Evolutionary conservation across 2,329 filamentous ascomycete genomes (phyloP).

Genomic region (Westerdykella aurantiaca): DNA sequence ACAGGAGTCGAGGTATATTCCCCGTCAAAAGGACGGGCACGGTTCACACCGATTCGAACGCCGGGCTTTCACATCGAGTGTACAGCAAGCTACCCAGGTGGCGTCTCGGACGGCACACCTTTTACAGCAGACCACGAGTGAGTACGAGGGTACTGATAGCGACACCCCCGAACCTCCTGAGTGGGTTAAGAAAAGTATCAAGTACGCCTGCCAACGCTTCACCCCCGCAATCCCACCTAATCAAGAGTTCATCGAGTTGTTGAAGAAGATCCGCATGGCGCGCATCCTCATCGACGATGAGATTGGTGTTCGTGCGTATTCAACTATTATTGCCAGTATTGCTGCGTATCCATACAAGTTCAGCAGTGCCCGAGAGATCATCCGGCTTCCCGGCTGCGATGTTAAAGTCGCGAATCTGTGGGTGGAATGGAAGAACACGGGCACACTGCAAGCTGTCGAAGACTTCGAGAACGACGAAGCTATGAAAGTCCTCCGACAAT

Average conservation of each 20-base stretch:
- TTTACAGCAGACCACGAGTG: slow-evolving; percentile 67
- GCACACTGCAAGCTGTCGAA: slow-evolving; percentile 57
- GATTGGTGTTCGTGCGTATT: slow-evolving; percentile 80
- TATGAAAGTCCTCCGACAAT: slow-evolving; percentile 60
- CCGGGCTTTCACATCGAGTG: slow-evolving; percentile 23
- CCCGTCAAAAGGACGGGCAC: slow-evolving; percentile 12
- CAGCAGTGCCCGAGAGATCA: slow-evolving; percentile 39
- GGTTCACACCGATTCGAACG: slow-evolving; percentile 30
- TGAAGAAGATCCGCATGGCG: slow-evolving; percentile 68
- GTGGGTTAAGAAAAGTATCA: slow-evolving; percentile 58
- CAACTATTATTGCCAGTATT: slow-evolving; percentile 74
- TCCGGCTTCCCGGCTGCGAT: slow-evolving; percentile 69
- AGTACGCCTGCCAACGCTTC: slow-evolving; percentile 75
- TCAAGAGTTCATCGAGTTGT: slow-evolving; percentile 63
- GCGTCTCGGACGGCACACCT: slow-evolving; percentile 38
- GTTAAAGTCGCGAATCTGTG: slow-evolving; percentile 73
- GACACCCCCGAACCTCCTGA: slow-evolving; percentile 62
- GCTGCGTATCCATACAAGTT: slow-evolving; percentile 69
- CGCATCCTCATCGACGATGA: slow-evolving; percentile 68
- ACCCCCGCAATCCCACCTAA: slow-evolving; percentile 69
- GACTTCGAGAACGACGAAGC: slow-evolving; percentile 60
- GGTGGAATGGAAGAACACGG: slow-evolving; percentile 64
- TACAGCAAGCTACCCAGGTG: slow-evolving; percentile 9
- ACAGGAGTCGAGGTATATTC: slow-evolving; percentile 11
- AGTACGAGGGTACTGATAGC: slow-evolving; percentile 56